Base-by-base conservation (phyloP, 129 eudicot genomes). In the Helichrysum umbraculigerum region DNA sequence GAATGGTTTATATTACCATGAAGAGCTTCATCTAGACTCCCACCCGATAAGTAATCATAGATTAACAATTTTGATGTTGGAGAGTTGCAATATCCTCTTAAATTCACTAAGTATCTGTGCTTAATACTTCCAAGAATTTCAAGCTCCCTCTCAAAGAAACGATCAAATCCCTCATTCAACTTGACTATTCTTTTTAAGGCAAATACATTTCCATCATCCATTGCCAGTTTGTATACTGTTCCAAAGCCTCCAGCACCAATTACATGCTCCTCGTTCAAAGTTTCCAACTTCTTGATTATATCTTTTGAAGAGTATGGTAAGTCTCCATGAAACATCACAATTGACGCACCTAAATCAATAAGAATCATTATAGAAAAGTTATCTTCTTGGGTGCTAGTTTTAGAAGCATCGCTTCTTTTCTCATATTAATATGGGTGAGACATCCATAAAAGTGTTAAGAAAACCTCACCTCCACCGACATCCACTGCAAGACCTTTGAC, bases 271-370 rank as follows among this genome's bases (percentile, higher is more conserved):
- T 94, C 97, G 34, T 84, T 91, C 59, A 94, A 85, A 37, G 82
- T 86, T 74, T 94, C 99, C 78, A 91, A 66, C 76, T 94, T 94
- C 73, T 89, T 91, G 2, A 94, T 91, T 14, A 94, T 89, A 78
- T 94, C 99, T 82, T 94, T 94, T 71, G 99, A 91, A 56, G 99
- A 84, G 70, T 94, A 94, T 17, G 99, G 99, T 76, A 94, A 86
- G 84, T 94, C 99, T 80, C 99, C 99, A 73, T 94, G 99, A 75
- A 94, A 94, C 96, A 91, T 94, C 78, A 94, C 99, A 81, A 94
- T 87, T 15, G 97, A 91, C 82, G 99, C 97, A 82, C 99, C 99
- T 94, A 79, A 72, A 69, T 25, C 44, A 78, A 70, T 34, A 77
- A 44, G n/a, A 81, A 22, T 57, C 67, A 59, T 68, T 64, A 56